Conservation (phyloP, 2,329 filamentous ascomycete genomes). For the Phaeoacremonium minimum region DNA sequence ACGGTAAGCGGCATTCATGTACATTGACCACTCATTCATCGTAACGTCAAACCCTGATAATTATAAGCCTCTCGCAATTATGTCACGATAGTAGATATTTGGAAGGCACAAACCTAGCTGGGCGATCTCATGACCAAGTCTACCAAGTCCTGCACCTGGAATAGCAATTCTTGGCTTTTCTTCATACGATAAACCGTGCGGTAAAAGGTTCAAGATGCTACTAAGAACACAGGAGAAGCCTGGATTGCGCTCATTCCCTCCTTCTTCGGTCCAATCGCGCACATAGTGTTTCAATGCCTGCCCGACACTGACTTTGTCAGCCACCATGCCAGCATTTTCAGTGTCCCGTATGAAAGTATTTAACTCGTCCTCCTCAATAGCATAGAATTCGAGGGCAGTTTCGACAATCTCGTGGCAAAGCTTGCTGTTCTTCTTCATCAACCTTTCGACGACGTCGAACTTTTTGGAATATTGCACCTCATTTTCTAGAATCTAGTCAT, state of each 20-base stretch:
- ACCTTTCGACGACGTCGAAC: constrained; percentile 34
- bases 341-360: constrained; percentile 32
- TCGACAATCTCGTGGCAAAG: constrained; percentile 41
- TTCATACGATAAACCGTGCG: constrained; percentile 11
- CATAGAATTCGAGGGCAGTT: constrained; percentile 40
- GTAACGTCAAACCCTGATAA: constrained; percentile 44
- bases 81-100: neutral
- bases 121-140: constrained; percentile 47
- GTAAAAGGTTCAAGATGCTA: constrained; percentile 25
- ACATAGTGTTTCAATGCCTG: constrained; percentile 55
- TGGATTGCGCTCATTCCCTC: constrained; percentile 37
- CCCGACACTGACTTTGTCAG: constrained; percentile 42
- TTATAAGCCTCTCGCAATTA: neutral
- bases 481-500: constrained; percentile 44
- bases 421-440: constrained; percentile 37
- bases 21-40: constrained; percentile 54
- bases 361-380: constrained; percentile 36
- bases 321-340: constrained; percentile 27
- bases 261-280: constrained; percentile 50
- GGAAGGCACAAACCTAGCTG: constrained; percentile 26
- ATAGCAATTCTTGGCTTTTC: constrained; percentile 34
- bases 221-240: constrained; percentile 33
- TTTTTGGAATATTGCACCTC: constrained; percentile 53
- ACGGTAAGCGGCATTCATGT: constrained; percentile 51
- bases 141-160: constrained; percentile 48